Evolutionary conservation across 2,329 filamentous ascomycete genomes (phyloP), one percentile per base, ranked within the genome.

Genomic region (Exophiala xenobiotica): DNA sequence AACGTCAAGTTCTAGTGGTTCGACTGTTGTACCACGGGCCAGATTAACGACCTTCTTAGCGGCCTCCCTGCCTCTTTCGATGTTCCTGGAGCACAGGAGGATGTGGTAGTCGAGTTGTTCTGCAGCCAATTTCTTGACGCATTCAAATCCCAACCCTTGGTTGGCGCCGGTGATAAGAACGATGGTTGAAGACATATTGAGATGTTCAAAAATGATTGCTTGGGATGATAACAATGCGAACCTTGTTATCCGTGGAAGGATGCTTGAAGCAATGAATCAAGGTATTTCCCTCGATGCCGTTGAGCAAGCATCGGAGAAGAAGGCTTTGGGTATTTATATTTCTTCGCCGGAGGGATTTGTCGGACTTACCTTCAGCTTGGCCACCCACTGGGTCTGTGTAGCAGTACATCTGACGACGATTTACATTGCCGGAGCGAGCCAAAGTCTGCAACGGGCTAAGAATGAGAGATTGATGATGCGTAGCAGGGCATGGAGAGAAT

Each of bases 21-120:
- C 51, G 14, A 57, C 51, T 1, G 39, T 19, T 4, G 54, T 49
- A 11, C 47, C 46, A 6, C 16, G 11, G 11, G 50, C 54, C 6
- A 57, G 19, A 8, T 46, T 8, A n/a, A 41, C 29, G 24, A 59
- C 23, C 9, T 18, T 42, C 7, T 41, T 29, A 4, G 50, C 47
- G 3, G 56, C 50, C 57, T 74, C 1, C 56, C 74, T 43, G 66
- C 71, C 4, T 64, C 70, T 1, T 52, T 72, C 3, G 64, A 62
- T 16, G 53, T 70, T 24, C 62, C 67, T 50, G 52, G 62, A 20
- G 65, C 65, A 2, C 50, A 67, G 29, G 51, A 65, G 7, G 60
- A 71, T 46, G 56, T 62, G 22, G 27, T 48, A 50, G 19, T 51
- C 59, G 72, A 7, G 67, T 69, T 75, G 63, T 40, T 58, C 53